Base-by-base conservation (phyloP, 805 yeast species). In the Metschnikowia cerradonensis region DNA sequence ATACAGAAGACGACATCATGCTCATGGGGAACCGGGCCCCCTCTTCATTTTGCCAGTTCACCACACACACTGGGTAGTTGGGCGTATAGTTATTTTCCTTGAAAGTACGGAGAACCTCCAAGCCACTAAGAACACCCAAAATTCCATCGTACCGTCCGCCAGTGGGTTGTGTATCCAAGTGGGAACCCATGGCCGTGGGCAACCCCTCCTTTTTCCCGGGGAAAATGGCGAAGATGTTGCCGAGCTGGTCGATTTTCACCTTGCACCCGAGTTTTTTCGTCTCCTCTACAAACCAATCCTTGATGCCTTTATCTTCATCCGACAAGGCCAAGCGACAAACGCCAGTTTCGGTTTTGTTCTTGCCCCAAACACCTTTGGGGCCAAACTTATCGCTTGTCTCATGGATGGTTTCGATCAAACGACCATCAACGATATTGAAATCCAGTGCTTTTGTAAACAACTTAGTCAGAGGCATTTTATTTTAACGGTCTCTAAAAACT, bases 71-170 rank as follows among this genome's bases (percentile, higher is more conserved):
- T 7, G 90, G 90, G 54, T 73, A 84, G 48, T 81, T 76, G n/a
- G 91, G 88, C 10, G 70, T 72, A 59, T 67, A 76, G 40, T 73
- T 69, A 62, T 81, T 80, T 15, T 81, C 88, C 52, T 81, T 79
- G 60, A 85, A 67, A 3, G 89, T 83, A 53, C 88, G 70, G 57
- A 85, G 65, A 4, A 85, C 82, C 65, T 85, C 89, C 42, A 85
- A 67, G 1, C 88, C 90, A 8, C 84, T 67, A 41, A 84, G 67
- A 4, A 85, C 90, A 17, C 91, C 91, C 35, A 75, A 72, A 37
- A 85, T 80, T 42, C 90, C 91, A 60, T 85, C 91, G 59, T 84
- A 85, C 52, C 88, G 72, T 10, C 91, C 90, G 37, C 90, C 91
- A 6, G 84, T 82, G 31, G 90, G 90, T 66, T 85, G 90, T 0